A percentile compares a stretch with the other conserved stretches of the same genome.
phyloP scores from a whole-genome alignment of 352 stramenopile species.

The Pythium grandisporangium region DNA sequence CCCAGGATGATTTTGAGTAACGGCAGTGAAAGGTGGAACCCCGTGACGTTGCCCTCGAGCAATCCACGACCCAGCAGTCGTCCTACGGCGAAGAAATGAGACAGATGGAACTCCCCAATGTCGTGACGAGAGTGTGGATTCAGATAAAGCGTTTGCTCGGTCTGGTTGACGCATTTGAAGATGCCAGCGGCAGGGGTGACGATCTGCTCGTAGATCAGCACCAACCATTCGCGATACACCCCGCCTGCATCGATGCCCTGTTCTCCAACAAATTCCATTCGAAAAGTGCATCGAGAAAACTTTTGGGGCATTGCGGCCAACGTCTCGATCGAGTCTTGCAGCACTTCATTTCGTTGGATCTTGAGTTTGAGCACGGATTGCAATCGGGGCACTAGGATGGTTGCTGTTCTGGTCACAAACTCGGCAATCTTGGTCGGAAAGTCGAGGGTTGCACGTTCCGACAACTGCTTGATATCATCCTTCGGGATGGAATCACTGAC shows the following conservation, averaged over 20 bases:
- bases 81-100: conserved; percentile 30
- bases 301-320: not conserved
- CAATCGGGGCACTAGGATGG: not conserved
- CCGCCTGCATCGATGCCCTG: conserved; percentile 61
- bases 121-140: conserved; percentile 23
- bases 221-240: conserved; percentile 74
- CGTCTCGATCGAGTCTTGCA: conserved; percentile 5
- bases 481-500: not conserved
- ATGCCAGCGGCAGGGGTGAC: conserved; percentile 20
- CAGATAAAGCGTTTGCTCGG: conserved; percentile 42
- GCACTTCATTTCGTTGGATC: conserved; percentile 2
- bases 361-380: conserved; percentile 1
- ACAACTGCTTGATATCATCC: not conserved
- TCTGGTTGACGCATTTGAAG: conserved; percentile 28
- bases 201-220: conserved; percentile 41
- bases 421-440: conserved; percentile 6
- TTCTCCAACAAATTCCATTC: conserved; percentile 64
- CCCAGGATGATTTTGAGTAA: conserved; percentile 44
- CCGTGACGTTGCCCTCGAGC: conserved; percentile 87
- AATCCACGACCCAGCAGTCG: conserved; percentile 36
- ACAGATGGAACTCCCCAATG: conserved; percentile 18
- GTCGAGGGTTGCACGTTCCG: not conserved
- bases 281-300: conserved; percentile 10
- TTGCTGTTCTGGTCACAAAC: conserved; percentile 2
- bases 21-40: conserved; percentile 77